Conservation (phyloP, 192 early-diverging fungal species). For the Gigaspora rosea region DNA sequence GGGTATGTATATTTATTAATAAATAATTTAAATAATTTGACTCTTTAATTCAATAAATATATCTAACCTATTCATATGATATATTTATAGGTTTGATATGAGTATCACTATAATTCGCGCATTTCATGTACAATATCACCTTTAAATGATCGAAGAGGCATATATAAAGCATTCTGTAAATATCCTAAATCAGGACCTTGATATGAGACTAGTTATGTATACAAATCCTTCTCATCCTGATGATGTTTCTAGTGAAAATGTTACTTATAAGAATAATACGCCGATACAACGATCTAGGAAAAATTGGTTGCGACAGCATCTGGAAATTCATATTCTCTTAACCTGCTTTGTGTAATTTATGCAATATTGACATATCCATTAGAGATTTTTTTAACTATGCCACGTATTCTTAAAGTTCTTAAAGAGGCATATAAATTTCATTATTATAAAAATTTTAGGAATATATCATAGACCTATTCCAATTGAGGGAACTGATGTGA, state of each 20-base stretch:
- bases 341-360: conserved; percentile 18
- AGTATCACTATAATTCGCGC: conserved; percentile 26
- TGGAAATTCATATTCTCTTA: conserved; percentile 24
- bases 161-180: conserved; percentile 26
- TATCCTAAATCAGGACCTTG: not conserved
- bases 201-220: conserved; percentile 22
- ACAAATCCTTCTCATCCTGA: too few relatives aligned
- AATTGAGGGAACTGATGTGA: conserved; percentile 29
- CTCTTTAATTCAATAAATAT: not conserved
- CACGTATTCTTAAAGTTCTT: conserved; percentile 59
- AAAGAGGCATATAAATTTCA: conserved; percentile 49
- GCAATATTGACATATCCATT: conserved; percentile 47
- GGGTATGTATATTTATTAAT: conserved; percentile 13
- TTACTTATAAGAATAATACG: not conserved
- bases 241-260: too few relatives aligned
- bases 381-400: conserved; percentile 55
- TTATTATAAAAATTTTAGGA: conserved; percentile 43
- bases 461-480: conserved; percentile 53
- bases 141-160: conserved; percentile 39
- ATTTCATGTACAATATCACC: conserved; percentile 44
- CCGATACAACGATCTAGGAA: conserved; percentile 10
- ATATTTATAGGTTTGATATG: conserved; percentile 17
- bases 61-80: not conserved
- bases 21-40: not conserved
- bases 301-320: conserved; percentile 36